Percentiles rank a stretch among this genome's conserved stretches.
These are phyloP conservation scores for Cymodocea nodosa DNA, from an alignment of 116 monocot species.

Conservation along the genomic window DNA sequence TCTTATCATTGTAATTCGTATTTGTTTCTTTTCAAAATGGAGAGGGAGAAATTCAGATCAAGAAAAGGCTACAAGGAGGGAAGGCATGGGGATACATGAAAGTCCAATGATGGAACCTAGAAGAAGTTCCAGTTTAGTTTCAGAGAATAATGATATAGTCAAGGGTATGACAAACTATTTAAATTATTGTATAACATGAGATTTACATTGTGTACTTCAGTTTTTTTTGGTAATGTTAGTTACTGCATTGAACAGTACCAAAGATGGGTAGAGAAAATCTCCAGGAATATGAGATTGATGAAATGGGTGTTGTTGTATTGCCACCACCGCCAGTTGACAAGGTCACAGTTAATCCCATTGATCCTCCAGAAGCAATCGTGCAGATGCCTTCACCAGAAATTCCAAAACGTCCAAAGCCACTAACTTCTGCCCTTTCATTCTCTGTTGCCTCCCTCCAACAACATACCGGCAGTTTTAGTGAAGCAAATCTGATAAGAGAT, in stretches of 20 bases:
- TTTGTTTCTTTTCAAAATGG: conserved; percentile 49
- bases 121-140: conserved; percentile 7
- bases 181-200: background rate
- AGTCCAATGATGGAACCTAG: conserved; percentile 22
- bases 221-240: background rate
- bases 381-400: conserved; percentile 5
- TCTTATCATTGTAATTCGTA: conserved; percentile 24
- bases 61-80: conserved; percentile 25
- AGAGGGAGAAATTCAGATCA: conserved; percentile 39
- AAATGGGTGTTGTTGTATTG: conserved; percentile 10
- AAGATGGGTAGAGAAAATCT: conserved; percentile 22
- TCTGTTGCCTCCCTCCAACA: conserved; percentile 90
- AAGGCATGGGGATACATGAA: conserved; percentile 13
- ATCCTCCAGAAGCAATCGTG: conserved; percentile 16
- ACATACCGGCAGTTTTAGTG: conserved; percentile 84
- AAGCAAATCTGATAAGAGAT: conserved; percentile 75
- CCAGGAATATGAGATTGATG: conserved; percentile 23
- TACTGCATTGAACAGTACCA: conserved; percentile 15
- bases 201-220: background rate
- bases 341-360: conserved; percentile 32
- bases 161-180: conserved; percentile 25
- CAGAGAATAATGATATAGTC: conserved; percentile 12
- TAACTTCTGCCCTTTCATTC: conserved; percentile 52
- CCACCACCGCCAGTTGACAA: conserved; percentile 41
- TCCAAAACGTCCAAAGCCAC: conserved; percentile 13